phyloP scores from a whole-genome alignment of 208 protist genomes.

The Trichomonas vaginalis region DNA sequence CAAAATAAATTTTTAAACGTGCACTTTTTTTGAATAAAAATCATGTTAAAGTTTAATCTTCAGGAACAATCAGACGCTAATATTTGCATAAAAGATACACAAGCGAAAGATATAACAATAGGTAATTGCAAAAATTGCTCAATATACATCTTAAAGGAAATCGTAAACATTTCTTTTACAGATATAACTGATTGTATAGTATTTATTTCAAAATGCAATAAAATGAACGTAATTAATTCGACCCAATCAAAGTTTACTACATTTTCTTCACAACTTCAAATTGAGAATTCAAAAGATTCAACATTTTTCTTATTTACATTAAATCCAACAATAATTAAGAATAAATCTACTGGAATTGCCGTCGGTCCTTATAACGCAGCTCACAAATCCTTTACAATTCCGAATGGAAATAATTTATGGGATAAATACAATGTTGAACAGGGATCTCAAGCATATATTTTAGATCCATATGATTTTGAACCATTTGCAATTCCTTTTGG shows the following conservation, averaged over 20 bases:
- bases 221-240: not conserved
- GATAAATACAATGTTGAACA: not conserved
- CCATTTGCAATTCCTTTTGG: constrained; percentile 4
- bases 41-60: not conserved
- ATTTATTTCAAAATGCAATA: not conserved
- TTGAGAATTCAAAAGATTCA: not conserved
- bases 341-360: not conserved
- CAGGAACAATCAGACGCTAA: not conserved
- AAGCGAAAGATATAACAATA: not conserved
- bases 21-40: too few species aligned
- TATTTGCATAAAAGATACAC: not conserved
- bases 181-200: not conserved
- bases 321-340: not conserved
- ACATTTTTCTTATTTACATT: not conserved
- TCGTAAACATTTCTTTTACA: not conserved
- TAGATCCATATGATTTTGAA: not conserved
- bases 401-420: not conserved
- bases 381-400: not conserved
- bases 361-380: not conserved
- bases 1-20: too few species aligned
- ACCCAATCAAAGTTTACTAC: not conserved
- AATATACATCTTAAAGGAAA: not conserved
- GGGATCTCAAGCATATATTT: not conserved
- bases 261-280: not conserved
- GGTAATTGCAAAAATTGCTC: not conserved